A percentile compares a stretch with the other conserved stretches of the same genome.
Evolutionary conservation across 2,329 filamentous ascomycete genomes (phyloP).

Genomic region (Fusarium sp.): DNA sequence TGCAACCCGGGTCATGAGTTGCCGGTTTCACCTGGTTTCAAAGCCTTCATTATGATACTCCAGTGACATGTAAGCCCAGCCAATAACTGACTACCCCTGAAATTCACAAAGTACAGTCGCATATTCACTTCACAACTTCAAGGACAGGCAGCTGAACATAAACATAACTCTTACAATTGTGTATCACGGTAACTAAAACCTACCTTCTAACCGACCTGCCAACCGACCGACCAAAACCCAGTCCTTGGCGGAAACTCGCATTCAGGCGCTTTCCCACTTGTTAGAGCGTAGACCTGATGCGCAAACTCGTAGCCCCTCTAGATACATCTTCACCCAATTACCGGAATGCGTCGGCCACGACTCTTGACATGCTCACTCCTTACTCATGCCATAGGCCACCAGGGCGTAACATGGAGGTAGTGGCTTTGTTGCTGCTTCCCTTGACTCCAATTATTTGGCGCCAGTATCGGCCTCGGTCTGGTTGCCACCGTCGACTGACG

Average conservation of each 20-base stretch:
- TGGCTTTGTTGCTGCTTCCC: constrained; percentile 45
- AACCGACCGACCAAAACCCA: constrained; percentile 22
- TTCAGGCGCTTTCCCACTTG: constrained; percentile 15
- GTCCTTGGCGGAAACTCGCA: constrained; percentile 21
- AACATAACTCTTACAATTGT: neutral
- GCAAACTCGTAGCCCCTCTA: constrained; percentile 28
- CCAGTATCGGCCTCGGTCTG: constrained; percentile 24
- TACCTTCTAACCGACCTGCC: constrained; percentile 15
- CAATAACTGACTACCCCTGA: neutral
- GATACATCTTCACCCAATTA: constrained; percentile 46
- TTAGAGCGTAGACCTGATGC: constrained; percentile 13
- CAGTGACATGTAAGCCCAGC: neutral
- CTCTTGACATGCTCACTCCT: constrained; percentile 64
- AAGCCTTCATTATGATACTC: neutral
- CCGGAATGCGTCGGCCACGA: constrained; percentile 56
- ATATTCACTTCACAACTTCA: neutral
- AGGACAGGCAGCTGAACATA: neutral
- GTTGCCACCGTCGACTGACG: constrained; percentile 26
- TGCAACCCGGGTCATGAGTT: neutral
- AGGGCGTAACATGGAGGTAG: constrained; percentile 64
- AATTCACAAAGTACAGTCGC: neutral
- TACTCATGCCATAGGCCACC: constrained; percentile 60
- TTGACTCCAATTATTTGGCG: constrained; percentile 32
- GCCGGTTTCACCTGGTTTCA: constrained; percentile 20
- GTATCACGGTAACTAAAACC: constrained; percentile 17